Evolutionary conservation across 345 rosid species (phyloP).

Genomic region (Geranium rotundifolium): DNA sequence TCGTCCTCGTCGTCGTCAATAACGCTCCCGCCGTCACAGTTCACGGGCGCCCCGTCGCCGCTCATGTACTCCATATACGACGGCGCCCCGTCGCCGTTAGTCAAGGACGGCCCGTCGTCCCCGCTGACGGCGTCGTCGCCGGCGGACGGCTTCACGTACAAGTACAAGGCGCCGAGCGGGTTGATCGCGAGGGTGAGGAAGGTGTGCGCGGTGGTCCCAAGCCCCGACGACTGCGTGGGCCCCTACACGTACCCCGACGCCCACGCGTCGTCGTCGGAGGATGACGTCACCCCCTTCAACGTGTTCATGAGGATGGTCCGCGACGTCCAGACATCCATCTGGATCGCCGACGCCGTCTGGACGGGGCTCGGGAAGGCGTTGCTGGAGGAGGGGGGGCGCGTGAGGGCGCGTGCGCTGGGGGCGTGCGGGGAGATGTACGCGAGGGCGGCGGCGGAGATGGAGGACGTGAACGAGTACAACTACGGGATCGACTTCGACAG

Average conservation of each 20-base stretch:
- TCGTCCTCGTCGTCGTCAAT: too few relatives aligned
- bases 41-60: too few relatives aligned
- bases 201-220: not conserved
- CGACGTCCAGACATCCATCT: not conserved
- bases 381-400: not conserved
- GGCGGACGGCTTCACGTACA: too few relatives aligned
- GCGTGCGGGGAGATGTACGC: not conserved
- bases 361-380: not conserved
- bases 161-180: too few relatives aligned
- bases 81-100: too few relatives aligned
- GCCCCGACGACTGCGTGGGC: not conserved
- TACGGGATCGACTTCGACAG: not conserved
- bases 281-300: not conserved
- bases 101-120: too few relatives aligned
- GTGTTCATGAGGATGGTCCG: not conserved
- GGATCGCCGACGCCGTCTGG: not conserved
- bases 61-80: too few relatives aligned
- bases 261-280: not conserved
- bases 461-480: not conserved
- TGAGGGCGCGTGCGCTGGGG: not conserved
- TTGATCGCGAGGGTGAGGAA: not conserved
- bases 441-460: not conserved
- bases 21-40: too few relatives aligned
- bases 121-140: too few relatives aligned
- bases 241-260: not conserved